phyloP scores from a whole-genome alignment of 305 asterid species.

The Petunia hybrid region DNA sequence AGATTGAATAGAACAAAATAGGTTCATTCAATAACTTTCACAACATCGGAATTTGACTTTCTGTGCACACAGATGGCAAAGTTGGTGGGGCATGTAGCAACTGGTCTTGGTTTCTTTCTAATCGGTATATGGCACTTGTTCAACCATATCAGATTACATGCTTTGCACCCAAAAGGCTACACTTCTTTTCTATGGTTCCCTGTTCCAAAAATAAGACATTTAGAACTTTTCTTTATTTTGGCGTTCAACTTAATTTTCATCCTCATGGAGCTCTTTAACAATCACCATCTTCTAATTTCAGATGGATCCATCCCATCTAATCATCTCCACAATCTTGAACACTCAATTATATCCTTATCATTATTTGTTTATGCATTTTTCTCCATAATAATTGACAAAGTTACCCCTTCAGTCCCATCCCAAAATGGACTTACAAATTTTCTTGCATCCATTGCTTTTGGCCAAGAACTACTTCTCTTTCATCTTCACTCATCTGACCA shows the following conservation, averaged over 20 bases:
- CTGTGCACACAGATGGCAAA: slow-evolving; percentile 56
- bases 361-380: slow-evolving; percentile 62
- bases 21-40: background rate
- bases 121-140: slow-evolving; percentile 79
- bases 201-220: slow-evolving; percentile 57
- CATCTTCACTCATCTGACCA: slow-evolving; percentile 90
- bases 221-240: slow-evolving; percentile 73
- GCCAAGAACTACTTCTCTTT: slow-evolving; percentile 71
- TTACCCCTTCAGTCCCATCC: slow-evolving; percentile 46
- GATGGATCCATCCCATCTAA: slow-evolving; percentile 77
- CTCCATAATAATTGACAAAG: slow-evolving; percentile 57
- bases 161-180: slow-evolving; percentile 62
- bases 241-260: slow-evolving; percentile 53
- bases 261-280: slow-evolving; percentile 70
- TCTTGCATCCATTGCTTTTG: slow-evolving; percentile 67
- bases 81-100: slow-evolving; percentile 76
- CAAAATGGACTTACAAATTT: slow-evolving; percentile 53
- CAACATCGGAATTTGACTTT: background rate
- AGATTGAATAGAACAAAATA: background rate
- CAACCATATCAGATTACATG: slow-evolving; percentile 65
- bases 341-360: slow-evolving; percentile 70
- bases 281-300: slow-evolving; percentile 64
- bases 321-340: slow-evolving; percentile 84
- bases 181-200: slow-evolving; percentile 78
- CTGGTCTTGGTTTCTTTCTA: slow-evolving; percentile 75